Percentiles rank a stretch among this genome's conserved stretches.
Evolutionary conservation across 495 filamentous ascomycete species (phyloP).

Genomic region (Penicillium chermesinum): DNA sequence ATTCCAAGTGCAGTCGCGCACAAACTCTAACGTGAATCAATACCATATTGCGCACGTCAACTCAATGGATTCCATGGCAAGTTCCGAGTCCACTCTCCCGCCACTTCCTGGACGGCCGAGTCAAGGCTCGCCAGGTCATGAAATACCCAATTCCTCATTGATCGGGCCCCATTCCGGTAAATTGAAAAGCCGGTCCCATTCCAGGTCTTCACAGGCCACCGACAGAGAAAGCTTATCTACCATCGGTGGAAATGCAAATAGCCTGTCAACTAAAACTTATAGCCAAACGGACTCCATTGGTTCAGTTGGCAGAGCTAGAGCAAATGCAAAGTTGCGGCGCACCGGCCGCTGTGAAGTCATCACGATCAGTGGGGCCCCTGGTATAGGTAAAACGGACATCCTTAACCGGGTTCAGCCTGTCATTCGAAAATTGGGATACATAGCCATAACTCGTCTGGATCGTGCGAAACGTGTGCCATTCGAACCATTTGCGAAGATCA

Average conservation of each 20-base stretch:
- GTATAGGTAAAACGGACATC: constrained; percentile 79
- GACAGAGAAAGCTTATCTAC: constrained; percentile 35
- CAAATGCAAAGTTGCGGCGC: constrained; percentile 54
- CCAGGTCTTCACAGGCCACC: constrained; percentile 31
- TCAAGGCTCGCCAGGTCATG: constrained; percentile 5
- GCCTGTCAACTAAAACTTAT: constrained; percentile 27
- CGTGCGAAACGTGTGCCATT: constrained; percentile 75
- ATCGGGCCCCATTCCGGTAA: constrained; percentile 16
- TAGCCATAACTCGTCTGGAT: constrained; percentile 80
- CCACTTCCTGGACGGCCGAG: constrained; percentile 27
- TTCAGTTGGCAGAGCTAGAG: constrained; percentile 35
- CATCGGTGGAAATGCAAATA: constrained; percentile 19
- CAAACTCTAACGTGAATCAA: constrained; percentile 31
- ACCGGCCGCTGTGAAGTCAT: constrained; percentile 73
- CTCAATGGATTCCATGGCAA: constrained; percentile 35
- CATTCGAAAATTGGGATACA: constrained; percentile 71
- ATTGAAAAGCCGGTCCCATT: constrained; percentile 36
- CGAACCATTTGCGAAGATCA: constrained; percentile 71
- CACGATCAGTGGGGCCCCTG: constrained; percentile 67
- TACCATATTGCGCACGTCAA: constrained; percentile 27
- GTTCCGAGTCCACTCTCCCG: constrained; percentile 26
- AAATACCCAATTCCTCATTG: constrained; percentile 3
- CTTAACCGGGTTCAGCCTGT: constrained; percentile 70
- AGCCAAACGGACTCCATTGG: constrained; percentile 30
- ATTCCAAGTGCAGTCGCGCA: constrained; percentile 42